Base-by-base conservation (phyloP, 2,329 filamentous ascomycete species). In the Cercospora citrullina region DNA sequence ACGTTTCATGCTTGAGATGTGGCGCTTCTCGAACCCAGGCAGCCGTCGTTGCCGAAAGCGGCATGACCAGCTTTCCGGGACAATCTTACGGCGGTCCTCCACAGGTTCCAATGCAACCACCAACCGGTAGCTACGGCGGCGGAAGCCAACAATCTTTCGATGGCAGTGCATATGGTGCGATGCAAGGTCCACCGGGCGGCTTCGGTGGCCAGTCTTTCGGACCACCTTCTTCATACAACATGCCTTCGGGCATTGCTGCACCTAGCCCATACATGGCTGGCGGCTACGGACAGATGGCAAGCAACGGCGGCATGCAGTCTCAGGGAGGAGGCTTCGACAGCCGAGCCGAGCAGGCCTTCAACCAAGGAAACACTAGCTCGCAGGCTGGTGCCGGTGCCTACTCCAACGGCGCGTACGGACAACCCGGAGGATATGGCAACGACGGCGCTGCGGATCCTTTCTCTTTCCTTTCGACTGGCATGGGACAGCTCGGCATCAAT, bases 1-100 rank as follows among this genome's bases (percentile, higher is more conserved):
- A 99, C 76, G 94, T 98, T 67, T 96, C 93, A 82, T 99, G 95
- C 81, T 88, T 99, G 71, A 92, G 95, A 68, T 99, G 95, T 78
- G 95, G 95, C 79, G 95, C 94, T 63, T 96, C 93, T 80, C 92
- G 95, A 75, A 94, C 94, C 69, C 93, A 92, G 71, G 95, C 95
- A 68, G 94, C 94, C 16, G 92, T 99, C 61, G 93, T 98, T 67
- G 94, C 94, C 31, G 95, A 98, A 80, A 94, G 93, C 45, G 77
- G 76, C 30, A 96, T 97, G 91, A 73, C 71, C 8, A 75, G 70
- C 70, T 77, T 75, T 68, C 75, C 73, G 18, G 72, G 72, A 51
- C 69, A 68, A 62, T 66, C 61, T 26, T 72, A 71, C 31, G 93
- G 97, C 70, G 89, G 91, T 63, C 91, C 92, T 68, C 91, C 89